phyloP scores from a whole-genome alignment of 2,329 filamentous ascomycete genomes.

The Tolypocladium amazonense region DNA sequence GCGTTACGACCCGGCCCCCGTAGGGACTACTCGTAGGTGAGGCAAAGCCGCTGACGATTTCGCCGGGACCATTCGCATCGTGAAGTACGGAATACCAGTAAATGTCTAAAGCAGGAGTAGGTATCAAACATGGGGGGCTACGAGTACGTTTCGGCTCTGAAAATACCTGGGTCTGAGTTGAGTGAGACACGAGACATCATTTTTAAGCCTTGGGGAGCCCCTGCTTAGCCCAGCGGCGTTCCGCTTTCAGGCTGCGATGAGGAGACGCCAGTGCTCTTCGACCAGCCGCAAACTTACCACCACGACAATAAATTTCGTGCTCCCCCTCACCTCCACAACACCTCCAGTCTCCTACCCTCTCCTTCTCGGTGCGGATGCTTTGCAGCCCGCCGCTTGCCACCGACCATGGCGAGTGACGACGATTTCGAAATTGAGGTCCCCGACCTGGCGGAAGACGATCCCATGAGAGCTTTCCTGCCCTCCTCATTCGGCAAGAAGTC shows the following conservation, averaged over 20 bases:
- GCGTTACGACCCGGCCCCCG: neutral
- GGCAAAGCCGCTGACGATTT: neutral
- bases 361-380: constrained; percentile 3
- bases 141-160: neutral
- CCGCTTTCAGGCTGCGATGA: neutral
- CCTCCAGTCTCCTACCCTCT: constrained; percentile 1
- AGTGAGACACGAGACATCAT: neutral
- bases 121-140: neutral
- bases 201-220: neutral
- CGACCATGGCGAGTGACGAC: constrained; percentile 48
- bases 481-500: constrained; percentile 76
- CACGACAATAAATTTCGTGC: constrained; percentile 8
- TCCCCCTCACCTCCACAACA: constrained; percentile 4
- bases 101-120: neutral
- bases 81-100: too few relatives aligned
- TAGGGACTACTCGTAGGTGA: neutral
- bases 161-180: neutral
- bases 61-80: neutral
- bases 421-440: constrained; percentile 46
- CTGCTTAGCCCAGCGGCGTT: neutral
- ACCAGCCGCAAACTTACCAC: constrained; percentile 6
- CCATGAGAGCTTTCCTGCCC: constrained; percentile 68
- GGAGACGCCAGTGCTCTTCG: constrained; percentile 3
- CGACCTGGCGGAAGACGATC: constrained; percentile 50
- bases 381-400: constrained; percentile 2